Percentiles rank a stretch among this genome's conserved stretches.
phyloP scores from a whole-genome alignment of 352 stramenopile species.

The Phytophthora nicotianae region DNA sequence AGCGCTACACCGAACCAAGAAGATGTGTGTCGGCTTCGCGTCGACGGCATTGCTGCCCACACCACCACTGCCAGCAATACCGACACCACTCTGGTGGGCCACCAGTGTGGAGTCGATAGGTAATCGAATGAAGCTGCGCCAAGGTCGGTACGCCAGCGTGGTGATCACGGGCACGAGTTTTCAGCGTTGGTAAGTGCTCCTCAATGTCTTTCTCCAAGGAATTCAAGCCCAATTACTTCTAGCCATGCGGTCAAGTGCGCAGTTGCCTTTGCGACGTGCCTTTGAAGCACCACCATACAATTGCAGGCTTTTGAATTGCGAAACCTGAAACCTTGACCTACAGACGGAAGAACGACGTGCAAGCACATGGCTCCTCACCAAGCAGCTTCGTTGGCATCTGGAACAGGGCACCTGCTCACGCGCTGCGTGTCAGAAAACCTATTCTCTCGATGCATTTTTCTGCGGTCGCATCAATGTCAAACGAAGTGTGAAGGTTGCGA shows the following conservation, averaged over 20 bases:
- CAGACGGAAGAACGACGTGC: conserved; percentile 7
- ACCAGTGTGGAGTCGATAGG: not conserved
- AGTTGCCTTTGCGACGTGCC: conserved; percentile 26
- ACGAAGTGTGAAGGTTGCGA: conserved; percentile 16
- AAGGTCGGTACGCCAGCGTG: not conserved
- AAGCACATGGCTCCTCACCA: conserved; percentile 1
- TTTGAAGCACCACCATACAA: conserved; percentile 11
- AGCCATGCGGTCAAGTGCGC: conserved; percentile 22
- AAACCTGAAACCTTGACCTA: conserved; percentile 22
- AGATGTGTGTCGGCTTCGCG: conserved; percentile 1
- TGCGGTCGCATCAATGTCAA: not conserved
- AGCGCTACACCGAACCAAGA: not conserved
- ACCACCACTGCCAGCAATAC: not conserved
- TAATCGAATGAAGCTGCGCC: not conserved
- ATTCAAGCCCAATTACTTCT: conserved; percentile 10
- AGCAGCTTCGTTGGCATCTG: conserved; percentile 3
- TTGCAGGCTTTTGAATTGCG: not conserved
- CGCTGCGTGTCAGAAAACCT: conserved; percentile 4
- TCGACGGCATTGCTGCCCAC: not conserved
- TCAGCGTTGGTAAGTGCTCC: not conserved
- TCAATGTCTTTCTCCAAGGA: not conserved
- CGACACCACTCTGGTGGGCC: no score
- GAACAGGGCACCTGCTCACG: conserved; percentile 12
- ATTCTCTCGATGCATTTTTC: not conserved
- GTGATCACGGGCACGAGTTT: not conserved